phyloP scores from a whole-genome alignment of 1,284 basidiomycete genomes.

The Xerocomus amazonicus region DNA sequence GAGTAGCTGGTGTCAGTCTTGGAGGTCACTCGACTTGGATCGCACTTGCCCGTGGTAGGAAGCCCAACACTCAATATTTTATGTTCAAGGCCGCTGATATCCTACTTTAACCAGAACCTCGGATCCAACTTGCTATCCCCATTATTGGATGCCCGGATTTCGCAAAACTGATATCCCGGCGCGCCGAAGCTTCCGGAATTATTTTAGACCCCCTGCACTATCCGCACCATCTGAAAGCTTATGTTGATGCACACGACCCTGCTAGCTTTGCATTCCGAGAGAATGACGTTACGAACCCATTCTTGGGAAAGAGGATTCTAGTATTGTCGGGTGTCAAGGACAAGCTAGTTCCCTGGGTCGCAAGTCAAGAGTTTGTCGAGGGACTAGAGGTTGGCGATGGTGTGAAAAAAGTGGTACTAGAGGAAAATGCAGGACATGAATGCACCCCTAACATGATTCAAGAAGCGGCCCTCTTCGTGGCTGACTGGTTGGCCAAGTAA shows the following conservation, averaged over 20 bases:
- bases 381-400: conserved; percentile 51
- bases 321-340: conserved; percentile 64
- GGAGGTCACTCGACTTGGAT: conserved; percentile 82
- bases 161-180: conserved; percentile 52
- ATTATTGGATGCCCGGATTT: conserved; percentile 82
- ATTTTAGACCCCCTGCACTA: conserved; percentile 53
- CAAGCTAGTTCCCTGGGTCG: conserved; percentile 57
- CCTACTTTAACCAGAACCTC: conserved; percentile 48
- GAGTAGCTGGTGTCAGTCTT: conserved; percentile 67
- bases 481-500: conserved; percentile 27
- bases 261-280: conserved; percentile 38
- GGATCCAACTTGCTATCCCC: conserved; percentile 69
- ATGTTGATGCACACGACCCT: conserved; percentile 48
- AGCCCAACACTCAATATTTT: neutral
- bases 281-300: conserved; percentile 48
- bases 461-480: conserved; percentile 46
- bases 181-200: conserved; percentile 49
- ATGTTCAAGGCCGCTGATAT: neutral
- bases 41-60: conserved; percentile 55
- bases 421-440: conserved; percentile 50
- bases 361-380: conserved; percentile 52
- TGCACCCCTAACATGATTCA: conserved; percentile 51
- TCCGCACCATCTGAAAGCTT: conserved; percentile 49
- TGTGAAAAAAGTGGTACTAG: conserved; percentile 45
- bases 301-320: conserved; percentile 65